Base-by-base conservation (phyloP, 371 early-diverging fungal species). In the Batkoa obscura region DNA sequence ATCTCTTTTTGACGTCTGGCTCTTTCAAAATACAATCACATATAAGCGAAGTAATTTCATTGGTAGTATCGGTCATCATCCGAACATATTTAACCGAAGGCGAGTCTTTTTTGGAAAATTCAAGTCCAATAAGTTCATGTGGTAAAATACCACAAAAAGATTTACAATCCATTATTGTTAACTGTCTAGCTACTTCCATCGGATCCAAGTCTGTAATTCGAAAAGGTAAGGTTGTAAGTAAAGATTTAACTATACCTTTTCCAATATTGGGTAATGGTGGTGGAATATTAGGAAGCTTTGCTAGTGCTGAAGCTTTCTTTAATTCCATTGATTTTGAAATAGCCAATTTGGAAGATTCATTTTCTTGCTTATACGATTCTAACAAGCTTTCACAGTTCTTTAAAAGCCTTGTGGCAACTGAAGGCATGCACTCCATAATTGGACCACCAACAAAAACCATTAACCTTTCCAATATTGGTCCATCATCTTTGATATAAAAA, bases 121-220 rank as follows among this genome's bases (percentile, higher is more conserved):
- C 87, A 62, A 92, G 87, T 59, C 80, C 76, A 38, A 95, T 63
- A 57, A 88, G 84, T 68, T 95, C 96, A 46, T 78, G 71, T 2
- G 89, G 85, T 41, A 77, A 72, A 56, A 95, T 87, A 53, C 75
- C 75, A 66, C 75, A 78, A 64, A 86, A 93, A 9, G 81, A 53
- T 36, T 74, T 76, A 15, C 78, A 81, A 60, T 92, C 90, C 58
- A 91, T 78, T 46, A 95, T 68, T 1, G 91, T 92, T 55, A 97
- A 63, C 66, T 97, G 96, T 9, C 98, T 73, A 0, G 94, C 94
- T 32, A 95, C 57, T 65, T 97, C 98, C 23, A 89, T 62, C 0
- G 96, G 86, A 64, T 94, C 90, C 15, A 92, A 67, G 50, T 95
- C 94, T 45, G 56, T 33, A 94, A 71, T 51, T 73, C 77, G 57